Conservation (phyloP, 2,329 filamentous ascomycete genomes). For the Aspergillus piperis region DNA sequence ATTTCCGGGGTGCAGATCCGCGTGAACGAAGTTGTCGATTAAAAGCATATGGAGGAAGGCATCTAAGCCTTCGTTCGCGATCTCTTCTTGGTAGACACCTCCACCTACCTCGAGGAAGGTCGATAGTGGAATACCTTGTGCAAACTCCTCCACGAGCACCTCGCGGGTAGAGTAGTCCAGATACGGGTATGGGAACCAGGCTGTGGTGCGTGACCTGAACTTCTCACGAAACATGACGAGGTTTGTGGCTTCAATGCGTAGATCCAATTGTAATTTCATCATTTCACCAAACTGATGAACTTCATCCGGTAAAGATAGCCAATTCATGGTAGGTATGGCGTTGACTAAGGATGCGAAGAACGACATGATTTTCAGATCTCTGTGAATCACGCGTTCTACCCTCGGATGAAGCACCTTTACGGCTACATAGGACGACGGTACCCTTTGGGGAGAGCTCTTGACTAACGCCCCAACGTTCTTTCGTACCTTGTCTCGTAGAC, state of each 20-base stretch:
- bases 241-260: conserved; percentile 92
- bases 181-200: conserved; percentile 97
- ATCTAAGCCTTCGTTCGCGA: conserved; percentile 91
- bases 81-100: conserved; percentile 88
- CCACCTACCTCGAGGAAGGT: conserved; percentile 90
- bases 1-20: conserved; percentile 93
- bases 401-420: conserved; percentile 93
- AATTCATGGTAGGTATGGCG: conserved; percentile 88
- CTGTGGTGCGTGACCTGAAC: conserved; percentile 84
- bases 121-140: conserved; percentile 86
- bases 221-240: conserved; percentile 82
- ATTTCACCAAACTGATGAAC: conserved; percentile 93
- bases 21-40: conserved; percentile 96
- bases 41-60: conserved; percentile 96
- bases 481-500: conserved; percentile 68
- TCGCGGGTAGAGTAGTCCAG: conserved; percentile 88
- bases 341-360: conserved; percentile 87
- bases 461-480: conserved; percentile 83
- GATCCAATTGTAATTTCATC: conserved; percentile 96
- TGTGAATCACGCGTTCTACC: conserved; percentile 84
- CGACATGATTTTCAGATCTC: conserved; percentile 89
- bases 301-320: conserved; percentile 94
- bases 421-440: conserved; percentile 89
- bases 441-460: conserved; percentile 80
- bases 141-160: conserved; percentile 93